A percentile compares a stretch with the other conserved stretches of the same genome.
phyloP scores from a whole-genome alignment of 2,329 filamentous ascomycete species.

The Lasiodiplodia hormozganensis region DNA sequence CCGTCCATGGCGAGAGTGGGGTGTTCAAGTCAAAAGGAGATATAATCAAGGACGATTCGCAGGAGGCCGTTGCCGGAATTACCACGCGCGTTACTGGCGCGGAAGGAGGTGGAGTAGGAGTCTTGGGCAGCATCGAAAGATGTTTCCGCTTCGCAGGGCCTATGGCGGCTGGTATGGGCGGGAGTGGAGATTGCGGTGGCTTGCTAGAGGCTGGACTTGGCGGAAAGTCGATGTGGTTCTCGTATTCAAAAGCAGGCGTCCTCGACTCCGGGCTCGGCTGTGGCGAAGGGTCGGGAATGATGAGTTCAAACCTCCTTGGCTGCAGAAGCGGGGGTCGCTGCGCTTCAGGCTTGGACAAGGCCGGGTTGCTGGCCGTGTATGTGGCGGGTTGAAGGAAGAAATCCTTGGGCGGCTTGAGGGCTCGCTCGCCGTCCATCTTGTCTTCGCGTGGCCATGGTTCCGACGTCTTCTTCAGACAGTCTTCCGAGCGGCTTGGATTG shows the following conservation, averaged over 20 bases:
- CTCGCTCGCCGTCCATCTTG: neutral
- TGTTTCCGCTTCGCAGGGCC: neutral
- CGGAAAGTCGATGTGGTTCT: slow-evolving; percentile 15
- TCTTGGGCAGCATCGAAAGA: neutral
- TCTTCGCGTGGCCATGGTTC: slow-evolving; percentile 3
- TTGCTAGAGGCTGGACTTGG: slow-evolving; percentile 11
- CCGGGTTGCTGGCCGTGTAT: slow-evolving; percentile 16
- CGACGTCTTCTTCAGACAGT: neutral
- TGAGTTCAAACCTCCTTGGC: slow-evolving; percentile 6
- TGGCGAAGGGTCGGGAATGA: slow-evolving; percentile 15
- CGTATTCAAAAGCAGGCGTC: slow-evolving; percentile 26
- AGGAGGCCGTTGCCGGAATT: neutral
- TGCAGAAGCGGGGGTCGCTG: neutral
- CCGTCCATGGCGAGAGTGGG: neutral
- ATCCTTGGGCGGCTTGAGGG: neutral
- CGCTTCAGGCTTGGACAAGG: neutral
- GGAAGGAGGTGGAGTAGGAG: slow-evolving; percentile 11
- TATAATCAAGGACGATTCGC: neutral
- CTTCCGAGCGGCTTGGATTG: slow-evolving; percentile 10
- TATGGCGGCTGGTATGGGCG: neutral
- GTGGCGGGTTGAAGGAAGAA: slow-evolving; percentile 23
- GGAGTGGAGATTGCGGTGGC: slow-evolving; percentile 23
- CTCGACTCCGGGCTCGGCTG: neutral
- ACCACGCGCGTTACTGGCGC: neutral
- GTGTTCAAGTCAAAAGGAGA: slow-evolving; percentile 14